Evolutionary conservation across 2,329 filamentous ascomycete species (phyloP).

Genomic region (Hypoxylon sp.): DNA sequence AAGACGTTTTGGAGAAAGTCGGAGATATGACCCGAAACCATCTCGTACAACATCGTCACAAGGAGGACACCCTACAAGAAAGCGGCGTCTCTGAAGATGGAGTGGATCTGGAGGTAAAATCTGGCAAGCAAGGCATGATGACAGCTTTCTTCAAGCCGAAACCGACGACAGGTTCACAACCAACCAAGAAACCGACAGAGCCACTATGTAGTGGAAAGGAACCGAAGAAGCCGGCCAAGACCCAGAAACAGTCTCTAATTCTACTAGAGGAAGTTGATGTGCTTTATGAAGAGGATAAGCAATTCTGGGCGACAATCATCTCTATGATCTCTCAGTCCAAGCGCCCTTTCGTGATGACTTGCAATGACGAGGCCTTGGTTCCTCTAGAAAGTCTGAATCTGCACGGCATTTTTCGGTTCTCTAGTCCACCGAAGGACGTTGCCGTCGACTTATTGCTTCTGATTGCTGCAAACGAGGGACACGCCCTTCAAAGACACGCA

Average conservation of each 20-base stretch:
- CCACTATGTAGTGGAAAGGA: constrained; percentile 46
- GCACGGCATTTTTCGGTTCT: constrained; percentile 87
- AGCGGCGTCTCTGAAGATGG: constrained; percentile 60
- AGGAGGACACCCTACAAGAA: constrained; percentile 48
- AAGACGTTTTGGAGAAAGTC: constrained; percentile 90
- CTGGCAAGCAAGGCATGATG: constrained; percentile 83
- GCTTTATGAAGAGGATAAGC: constrained; percentile 94
- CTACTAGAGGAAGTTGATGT: constrained; percentile 94
- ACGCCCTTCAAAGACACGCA: constrained; percentile 78
- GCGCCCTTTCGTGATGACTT: constrained; percentile 94
- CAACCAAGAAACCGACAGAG: constrained; percentile 51
- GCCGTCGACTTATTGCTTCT: constrained; percentile 86
- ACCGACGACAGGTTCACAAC: constrained; percentile 45
- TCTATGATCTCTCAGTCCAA: constrained; percentile 86
- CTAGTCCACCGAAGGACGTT: constrained; percentile 74
- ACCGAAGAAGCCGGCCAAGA: constrained; percentile 58
- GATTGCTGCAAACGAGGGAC: constrained; percentile 89
- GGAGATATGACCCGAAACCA: constrained; percentile 98
- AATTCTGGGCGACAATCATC: constrained; percentile 90
- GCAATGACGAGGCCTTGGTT: constrained; percentile 89
- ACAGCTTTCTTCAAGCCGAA: constrained; percentile 82
- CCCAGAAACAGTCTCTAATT: constrained; percentile 94
- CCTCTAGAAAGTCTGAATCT: constrained; percentile 81
- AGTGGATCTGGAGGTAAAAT: constrained; percentile 71
- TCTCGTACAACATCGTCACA: constrained; percentile 75